Evolutionary conservation across 257 asterid species (phyloP).

Genomic region (Solanum gracilifrons): DNA sequence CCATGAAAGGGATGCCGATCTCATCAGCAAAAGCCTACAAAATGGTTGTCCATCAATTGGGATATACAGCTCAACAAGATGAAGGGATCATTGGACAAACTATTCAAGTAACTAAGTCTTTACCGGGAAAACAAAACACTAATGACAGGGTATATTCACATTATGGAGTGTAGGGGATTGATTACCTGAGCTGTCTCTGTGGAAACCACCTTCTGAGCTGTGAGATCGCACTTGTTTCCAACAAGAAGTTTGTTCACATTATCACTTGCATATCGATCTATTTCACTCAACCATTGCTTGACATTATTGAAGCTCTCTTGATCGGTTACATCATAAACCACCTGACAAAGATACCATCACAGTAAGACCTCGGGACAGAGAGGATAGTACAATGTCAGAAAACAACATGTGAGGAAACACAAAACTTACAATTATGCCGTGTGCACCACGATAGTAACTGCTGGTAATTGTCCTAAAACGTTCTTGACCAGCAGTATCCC

Average conservation of each 20-base stretch:
- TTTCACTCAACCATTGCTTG: conserved; percentile 81
- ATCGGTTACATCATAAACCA: conserved; percentile 86
- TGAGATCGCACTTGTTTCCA: conserved; percentile 80
- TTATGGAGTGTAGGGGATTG: background rate
- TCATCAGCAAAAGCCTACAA: conserved; percentile 39
- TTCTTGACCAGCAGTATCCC: conserved; percentile 98
- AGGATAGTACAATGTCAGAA: background rate
- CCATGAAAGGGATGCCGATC: conserved; percentile 38
- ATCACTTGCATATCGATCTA: conserved; percentile 85
- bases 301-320: conserved; percentile 87
- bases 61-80: background rate
- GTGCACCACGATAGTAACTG: conserved; percentile 96
- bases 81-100: too few species aligned
- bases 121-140: background rate
- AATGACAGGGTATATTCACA: background rate
- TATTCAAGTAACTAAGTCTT: background rate
- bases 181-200: conserved; percentile 71
- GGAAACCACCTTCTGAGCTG: conserved; percentile 69
- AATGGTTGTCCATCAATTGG: background rate
- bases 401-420: background rate
- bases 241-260: conserved; percentile 88
- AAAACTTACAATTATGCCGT: conserved; percentile 78
- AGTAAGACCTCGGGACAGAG: background rate
- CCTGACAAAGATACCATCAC: conserved; percentile 27
- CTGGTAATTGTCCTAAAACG: conserved; percentile 93